phyloP scores from a whole-genome alignment of 306 rosid species.

The Cicer chorassanicum region DNA sequence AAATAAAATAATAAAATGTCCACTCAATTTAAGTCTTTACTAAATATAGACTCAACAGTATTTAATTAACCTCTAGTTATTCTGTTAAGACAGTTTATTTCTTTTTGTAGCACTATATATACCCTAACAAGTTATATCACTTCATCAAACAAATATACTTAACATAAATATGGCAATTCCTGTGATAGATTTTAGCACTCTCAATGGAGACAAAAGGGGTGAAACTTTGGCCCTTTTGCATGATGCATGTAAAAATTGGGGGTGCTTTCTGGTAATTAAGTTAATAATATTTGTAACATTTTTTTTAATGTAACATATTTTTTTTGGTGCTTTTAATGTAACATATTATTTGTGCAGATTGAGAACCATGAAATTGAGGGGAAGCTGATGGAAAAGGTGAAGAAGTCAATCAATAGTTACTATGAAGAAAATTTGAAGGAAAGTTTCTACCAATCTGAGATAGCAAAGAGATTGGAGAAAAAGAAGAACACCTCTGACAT shows the following conservation, averaged over 20 bases:
- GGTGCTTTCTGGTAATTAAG: conserved; percentile 64
- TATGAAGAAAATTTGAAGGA: conserved; percentile 75
- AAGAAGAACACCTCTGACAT: conserved; percentile 45
- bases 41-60: conserved; percentile 15
- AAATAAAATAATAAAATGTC: conserved; percentile 27
- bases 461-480: conserved; percentile 58
- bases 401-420: conserved; percentile 59
- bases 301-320: background rate
- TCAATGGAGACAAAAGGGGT: conserved; percentile 63
- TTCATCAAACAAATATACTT: conserved; percentile 46
- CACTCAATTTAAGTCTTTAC: conserved; percentile 33
- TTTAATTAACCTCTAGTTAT: conserved; percentile 35
- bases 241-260: conserved; percentile 83
- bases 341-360: conserved; percentile 55
- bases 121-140: conserved; percentile 40
- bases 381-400: conserved; percentile 75
- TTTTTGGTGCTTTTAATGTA: conserved; percentile 5
- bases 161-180: conserved; percentile 62
- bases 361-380: conserved; percentile 78
- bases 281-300: conserved; percentile 1
- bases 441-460: conserved; percentile 67
- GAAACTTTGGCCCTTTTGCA: conserved; percentile 66
- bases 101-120: conserved; percentile 58
- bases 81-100: conserved; percentile 23
- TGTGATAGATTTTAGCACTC: conserved; percentile 69